phyloP scores from a whole-genome alignment of 2,329 filamentous ascomycete genomes.

The Parasarocladium wereldwijsianum region DNA sequence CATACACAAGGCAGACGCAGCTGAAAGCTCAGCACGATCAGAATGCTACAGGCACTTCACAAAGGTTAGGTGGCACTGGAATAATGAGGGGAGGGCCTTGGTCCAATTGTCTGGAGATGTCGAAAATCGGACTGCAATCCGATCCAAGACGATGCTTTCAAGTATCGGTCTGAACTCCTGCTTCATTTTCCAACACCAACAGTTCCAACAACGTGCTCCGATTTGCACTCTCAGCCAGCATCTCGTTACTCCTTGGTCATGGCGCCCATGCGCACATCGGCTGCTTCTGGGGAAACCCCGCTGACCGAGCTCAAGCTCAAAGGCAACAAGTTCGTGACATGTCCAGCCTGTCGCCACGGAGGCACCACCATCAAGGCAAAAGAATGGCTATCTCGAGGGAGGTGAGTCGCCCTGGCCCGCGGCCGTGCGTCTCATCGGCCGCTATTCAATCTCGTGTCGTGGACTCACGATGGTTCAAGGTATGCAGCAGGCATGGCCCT shows the following conservation, averaged over 20 bases:
- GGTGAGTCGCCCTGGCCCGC: slow-evolving; percentile 4
- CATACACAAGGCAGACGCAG: no score
- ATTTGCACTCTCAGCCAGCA: background rate
- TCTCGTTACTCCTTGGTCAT: slow-evolving; percentile 1
- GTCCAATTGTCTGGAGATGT: no score
- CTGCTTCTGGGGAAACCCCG: background rate
- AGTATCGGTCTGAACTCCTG: no score
- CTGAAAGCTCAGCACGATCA: no score
- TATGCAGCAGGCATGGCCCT: slow-evolving; percentile 6
- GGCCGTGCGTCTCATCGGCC: background rate
- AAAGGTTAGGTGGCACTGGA: no score
- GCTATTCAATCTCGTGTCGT: background rate
- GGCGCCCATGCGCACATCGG: background rate
- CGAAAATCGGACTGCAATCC: no score
- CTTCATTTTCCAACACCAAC: background rate
- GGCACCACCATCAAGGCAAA: slow-evolving; percentile 6
- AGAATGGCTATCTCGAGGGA: slow-evolving; percentile 6
- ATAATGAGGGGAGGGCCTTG: no score
- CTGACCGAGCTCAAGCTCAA: slow-evolving; percentile 6
- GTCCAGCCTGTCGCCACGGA: slow-evolving; percentile 6
- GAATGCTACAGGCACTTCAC: no score
- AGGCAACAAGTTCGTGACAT: slow-evolving; percentile 6
- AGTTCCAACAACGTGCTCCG: background rate
- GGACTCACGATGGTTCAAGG: background rate
- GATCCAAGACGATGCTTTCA: no score